Percentiles rank a stretch among this genome's conserved stretches.
Evolutionary conservation across 208 protist species (phyloP).

Genomic region (Crithidia brevicula): DNA sequence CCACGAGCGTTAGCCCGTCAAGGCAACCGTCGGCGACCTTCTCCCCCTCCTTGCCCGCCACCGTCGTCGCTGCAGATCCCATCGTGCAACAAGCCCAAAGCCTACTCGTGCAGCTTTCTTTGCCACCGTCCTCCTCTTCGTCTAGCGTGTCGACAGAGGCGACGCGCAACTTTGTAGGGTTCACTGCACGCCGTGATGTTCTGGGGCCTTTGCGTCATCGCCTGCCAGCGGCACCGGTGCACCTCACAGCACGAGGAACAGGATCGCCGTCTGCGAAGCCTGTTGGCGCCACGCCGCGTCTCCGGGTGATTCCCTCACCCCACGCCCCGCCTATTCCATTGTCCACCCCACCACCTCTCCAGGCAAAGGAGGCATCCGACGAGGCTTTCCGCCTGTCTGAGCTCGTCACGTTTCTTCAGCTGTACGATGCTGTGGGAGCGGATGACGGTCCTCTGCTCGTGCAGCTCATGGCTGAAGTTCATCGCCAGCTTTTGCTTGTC

Average conservation of each 20-base stretch:
- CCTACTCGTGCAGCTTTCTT: slow-evolving; percentile 8
- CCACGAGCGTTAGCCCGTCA: too few species aligned
- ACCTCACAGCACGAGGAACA: too few species aligned
- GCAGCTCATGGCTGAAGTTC: slow-evolving; percentile 59
- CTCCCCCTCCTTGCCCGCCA: neutral
- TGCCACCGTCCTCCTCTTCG: neutral
- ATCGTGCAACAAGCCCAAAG: slow-evolving; percentile 12
- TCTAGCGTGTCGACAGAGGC: neutral
- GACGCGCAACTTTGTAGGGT: slow-evolving; percentile 7
- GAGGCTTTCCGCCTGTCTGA: slow-evolving; percentile 41
- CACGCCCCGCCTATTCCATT: neutral
- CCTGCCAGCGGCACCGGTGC: slow-evolving; percentile 25
- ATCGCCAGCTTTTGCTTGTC: slow-evolving; percentile 42
- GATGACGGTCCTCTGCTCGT: slow-evolving; percentile 72
- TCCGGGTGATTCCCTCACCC: neutral
- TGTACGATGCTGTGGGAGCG: slow-evolving; percentile 54
- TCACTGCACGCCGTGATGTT: slow-evolving; percentile 28
- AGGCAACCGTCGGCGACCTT: neutral
- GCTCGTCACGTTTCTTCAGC: slow-evolving; percentile 49
- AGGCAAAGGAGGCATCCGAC: neutral
- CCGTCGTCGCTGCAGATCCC: neutral
- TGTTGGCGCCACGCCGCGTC: neutral
- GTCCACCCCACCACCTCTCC: neutral
- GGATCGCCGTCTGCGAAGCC: too few species aligned
- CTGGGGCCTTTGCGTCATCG: slow-evolving; percentile 30